Conservation (phyloP, 2,329 filamentous ascomycete genomes). For the Talaromyces islandicus region DNA sequence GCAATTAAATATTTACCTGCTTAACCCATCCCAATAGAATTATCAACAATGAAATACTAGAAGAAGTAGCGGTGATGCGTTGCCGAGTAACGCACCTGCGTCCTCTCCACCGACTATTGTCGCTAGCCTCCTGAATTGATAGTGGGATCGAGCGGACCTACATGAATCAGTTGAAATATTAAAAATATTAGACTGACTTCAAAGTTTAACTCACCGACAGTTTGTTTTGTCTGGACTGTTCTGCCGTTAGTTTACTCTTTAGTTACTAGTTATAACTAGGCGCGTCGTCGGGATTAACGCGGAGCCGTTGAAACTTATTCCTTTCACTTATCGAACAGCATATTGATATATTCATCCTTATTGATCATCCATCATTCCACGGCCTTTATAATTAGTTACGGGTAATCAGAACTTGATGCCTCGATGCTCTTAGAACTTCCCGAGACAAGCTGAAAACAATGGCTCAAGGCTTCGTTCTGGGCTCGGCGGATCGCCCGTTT, state of each 20-base stretch:
- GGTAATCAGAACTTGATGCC: not conserved
- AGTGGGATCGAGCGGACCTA: not conserved
- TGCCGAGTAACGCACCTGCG: not conserved
- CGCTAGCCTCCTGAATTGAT: not conserved
- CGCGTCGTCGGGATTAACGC: not conserved
- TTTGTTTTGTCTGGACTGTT: not conserved
- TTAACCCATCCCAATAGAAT: too few species aligned
- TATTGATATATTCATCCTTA: not conserved
- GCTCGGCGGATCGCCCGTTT: constrained; percentile 35
- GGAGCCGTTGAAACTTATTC: not conserved
- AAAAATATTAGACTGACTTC: not conserved
- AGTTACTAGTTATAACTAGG: not conserved
- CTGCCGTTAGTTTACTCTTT: too few species aligned
- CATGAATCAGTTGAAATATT: not conserved
- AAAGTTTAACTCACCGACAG: not conserved
- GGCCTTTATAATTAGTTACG: not conserved
- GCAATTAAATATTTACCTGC: not conserved
- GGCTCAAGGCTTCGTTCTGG: constrained; percentile 24
- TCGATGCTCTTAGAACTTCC: not conserved
- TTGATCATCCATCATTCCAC: too few species aligned
- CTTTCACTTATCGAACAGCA: too few species aligned
- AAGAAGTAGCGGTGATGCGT: not conserved
- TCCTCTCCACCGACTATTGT: not conserved
- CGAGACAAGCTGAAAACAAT: not conserved
- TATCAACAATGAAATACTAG: too few species aligned